These are phyloP conservation scores for Cytospora mali DNA, from an alignment of 2,329 filamentous ascomycete genomes.

Conservation along the genomic window DNA sequence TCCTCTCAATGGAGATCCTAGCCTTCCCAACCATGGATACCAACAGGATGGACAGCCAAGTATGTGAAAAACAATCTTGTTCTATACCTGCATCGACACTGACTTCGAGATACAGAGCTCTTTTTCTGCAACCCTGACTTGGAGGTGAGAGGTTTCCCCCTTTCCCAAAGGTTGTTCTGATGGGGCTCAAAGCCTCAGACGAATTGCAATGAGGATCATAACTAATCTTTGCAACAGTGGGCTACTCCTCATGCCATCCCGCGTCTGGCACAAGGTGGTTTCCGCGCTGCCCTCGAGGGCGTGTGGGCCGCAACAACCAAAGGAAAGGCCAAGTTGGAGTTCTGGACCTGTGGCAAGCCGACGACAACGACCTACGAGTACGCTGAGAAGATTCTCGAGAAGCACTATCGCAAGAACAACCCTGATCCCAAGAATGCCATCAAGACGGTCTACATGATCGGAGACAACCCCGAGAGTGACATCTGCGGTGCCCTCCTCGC, in stretches of 20 bases:
- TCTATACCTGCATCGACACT: neutral
- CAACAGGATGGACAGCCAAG: conserved; percentile 63
- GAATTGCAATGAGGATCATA: neutral
- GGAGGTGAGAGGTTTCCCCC: conserved; percentile 35
- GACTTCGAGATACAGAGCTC: conserved; percentile 39
- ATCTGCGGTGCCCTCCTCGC: conserved; percentile 60
- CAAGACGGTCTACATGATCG: conserved; percentile 73
- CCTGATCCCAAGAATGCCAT: conserved; percentile 12
- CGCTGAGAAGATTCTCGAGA: conserved; percentile 59
- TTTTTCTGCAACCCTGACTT: conserved; percentile 75
- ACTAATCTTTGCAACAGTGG: conserved; percentile 46
- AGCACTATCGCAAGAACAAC: conserved; percentile 32
- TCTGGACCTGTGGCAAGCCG: conserved; percentile 68
- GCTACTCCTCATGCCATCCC: conserved; percentile 67
- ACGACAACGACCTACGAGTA: conserved; percentile 65
- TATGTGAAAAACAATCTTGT: neutral
- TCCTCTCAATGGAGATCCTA: conserved; percentile 54
- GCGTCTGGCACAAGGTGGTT: conserved; percentile 71
- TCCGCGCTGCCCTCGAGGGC: conserved; percentile 65
- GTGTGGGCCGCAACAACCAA: conserved; percentile 56
- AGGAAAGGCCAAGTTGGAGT: conserved; percentile 50
- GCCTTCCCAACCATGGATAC: conserved; percentile 38
- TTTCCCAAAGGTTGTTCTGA: neutral
- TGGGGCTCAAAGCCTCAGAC: neutral
- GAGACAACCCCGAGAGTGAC: conserved; percentile 68